Base-by-base conservation (phyloP, 2,329 filamentous ascomycete genomes). In the Apiospora kogelbergensis region DNA sequence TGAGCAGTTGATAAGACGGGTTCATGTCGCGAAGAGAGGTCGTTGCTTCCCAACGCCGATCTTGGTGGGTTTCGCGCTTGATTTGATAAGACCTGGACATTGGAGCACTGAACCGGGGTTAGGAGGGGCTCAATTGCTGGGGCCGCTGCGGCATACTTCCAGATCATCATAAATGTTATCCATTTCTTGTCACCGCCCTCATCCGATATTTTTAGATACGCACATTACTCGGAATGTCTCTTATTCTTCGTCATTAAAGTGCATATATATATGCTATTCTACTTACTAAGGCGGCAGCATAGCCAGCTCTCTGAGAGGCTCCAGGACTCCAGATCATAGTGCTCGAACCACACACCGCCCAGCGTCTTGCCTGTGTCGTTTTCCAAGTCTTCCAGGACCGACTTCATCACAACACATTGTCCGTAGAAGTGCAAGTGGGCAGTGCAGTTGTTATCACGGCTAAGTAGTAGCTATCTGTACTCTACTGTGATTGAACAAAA, bases 51-150 rank as follows among this genome's bases (percentile, higher is more conserved):
- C 53, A 60, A 60, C 53, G 53, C 53, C 53, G 53, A 60, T 60
- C 53, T 60, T 60, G 53, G 53, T 60, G 53, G 53, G 53, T 30
- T 60, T 60, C 26, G 53, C 17, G 53, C 53, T 60, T 60, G 53
- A 60, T 60, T 60, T 60, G 53, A 60, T 60, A 60, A 60, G 53
- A 60, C 53, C 53, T 60, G 53, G 37, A 60, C 53, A 60, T 11
- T 60, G 53, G 53, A 60, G 53, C 53, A 37, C 20, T 13, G 48
- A 26, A 17, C 48, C 48, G 26, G 48, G 44, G 24, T 30, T 60
- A 60, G 53, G 53, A 60, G 53, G 53, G 53, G 53, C 53, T 60
- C 30, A 60, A 37, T 60, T 37, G 53, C 53, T 60, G 53, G 53
- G 53, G 53, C 26, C 53, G 24, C 15, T 24, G 53, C 53, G 17